A percentile compares a stretch with the other conserved stretches of the same genome.
Conservation (phyloP, 805 yeast genomes). For the Starmerella stellata region DNA sequence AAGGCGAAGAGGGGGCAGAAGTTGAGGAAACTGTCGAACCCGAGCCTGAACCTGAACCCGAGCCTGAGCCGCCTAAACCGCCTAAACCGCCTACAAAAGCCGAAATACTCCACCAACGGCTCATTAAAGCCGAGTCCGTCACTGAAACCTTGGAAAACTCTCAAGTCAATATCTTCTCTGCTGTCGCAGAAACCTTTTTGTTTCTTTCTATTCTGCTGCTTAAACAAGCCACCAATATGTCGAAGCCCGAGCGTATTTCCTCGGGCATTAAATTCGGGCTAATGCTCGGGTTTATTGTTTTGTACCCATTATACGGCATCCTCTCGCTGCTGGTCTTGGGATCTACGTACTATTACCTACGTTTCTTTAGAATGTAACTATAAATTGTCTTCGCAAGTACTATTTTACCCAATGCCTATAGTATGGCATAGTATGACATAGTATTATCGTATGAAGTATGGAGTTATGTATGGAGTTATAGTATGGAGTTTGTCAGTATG, state of each 20-base stretch:
- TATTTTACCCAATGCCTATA: too few species aligned
- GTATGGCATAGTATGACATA: too few species aligned
- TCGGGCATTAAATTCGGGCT: constrained; percentile 7
- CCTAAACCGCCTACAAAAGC: not conserved
- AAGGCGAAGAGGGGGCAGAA: not conserved
- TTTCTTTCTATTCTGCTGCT: constrained; percentile 10
- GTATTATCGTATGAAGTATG: too few species aligned
- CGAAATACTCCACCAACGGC: not conserved
- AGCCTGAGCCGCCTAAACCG: not conserved
- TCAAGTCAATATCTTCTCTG: constrained; percentile 6
- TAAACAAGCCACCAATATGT: constrained; percentile 7
- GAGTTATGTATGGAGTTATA: too few species aligned
- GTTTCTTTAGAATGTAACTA: not conserved
- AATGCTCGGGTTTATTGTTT: constrained; percentile 4
- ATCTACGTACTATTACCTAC: constrained; percentile 3
- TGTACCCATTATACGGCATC: constrained; percentile 10
- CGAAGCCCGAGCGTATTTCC: constrained; percentile 1
- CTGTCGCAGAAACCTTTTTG: constrained; percentile 12
- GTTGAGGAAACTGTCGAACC: not conserved
- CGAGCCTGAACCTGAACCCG: not conserved
- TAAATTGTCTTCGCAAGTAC: not conserved
- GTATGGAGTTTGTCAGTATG: too few species aligned
- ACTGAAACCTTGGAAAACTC: constrained; percentile 2
- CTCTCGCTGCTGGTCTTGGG: constrained; percentile 1
- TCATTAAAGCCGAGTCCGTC: constrained; percentile 2